A percentile compares a stretch with the other conserved stretches of the same genome.
Evolutionary conservation across 768 basidiomycete genomes (phyloP).

Genomic region (Termitomyces sp.): DNA sequence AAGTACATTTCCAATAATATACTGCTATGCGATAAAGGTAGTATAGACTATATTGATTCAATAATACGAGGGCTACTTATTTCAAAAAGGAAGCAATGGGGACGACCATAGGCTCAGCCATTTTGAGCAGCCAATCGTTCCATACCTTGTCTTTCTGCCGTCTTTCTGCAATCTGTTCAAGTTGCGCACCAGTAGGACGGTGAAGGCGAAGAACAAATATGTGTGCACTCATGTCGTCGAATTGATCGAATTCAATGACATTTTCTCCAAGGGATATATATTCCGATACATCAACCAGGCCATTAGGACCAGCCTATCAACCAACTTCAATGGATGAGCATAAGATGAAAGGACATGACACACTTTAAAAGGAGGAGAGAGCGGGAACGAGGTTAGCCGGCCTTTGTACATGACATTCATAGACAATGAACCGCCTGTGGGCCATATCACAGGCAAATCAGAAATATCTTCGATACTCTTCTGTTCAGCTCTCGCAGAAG

Average conservation of each 20-base stretch:
- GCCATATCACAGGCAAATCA: conserved; percentile 39
- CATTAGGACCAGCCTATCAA: conserved; percentile 41
- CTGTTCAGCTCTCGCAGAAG: conserved; percentile 11
- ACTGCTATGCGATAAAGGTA: background rate
- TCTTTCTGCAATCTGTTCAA: conserved; percentile 28
- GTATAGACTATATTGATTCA: background rate
- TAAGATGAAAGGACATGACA: conserved; percentile 7
- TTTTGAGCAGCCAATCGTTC: conserved; percentile 34
- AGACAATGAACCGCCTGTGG: conserved; percentile 28
- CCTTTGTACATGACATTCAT: conserved; percentile 32
- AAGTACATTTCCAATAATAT: background rate
- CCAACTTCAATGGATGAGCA: background rate
- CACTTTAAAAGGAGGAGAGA: conserved; percentile 41
- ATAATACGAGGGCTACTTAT: background rate
- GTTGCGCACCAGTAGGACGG: conserved; percentile 43
- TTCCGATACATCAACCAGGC: conserved; percentile 48
- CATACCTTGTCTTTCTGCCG: conserved; percentile 34
- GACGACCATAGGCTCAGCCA: conserved; percentile 30
- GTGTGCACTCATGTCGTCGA: conserved; percentile 39
- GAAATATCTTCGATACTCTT: conserved; percentile 19
- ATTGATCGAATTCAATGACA: conserved; percentile 38
- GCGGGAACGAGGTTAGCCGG: conserved; percentile 26
- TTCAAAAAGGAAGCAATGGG: conserved; percentile 3
- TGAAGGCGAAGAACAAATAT: conserved; percentile 47
- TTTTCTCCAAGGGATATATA: conserved; percentile 40